Evolutionary conservation across 139 green algal genomes (phyloP), one percentile per base, ranked within the genome.

Genomic region (Nannochloris sp.): DNA sequence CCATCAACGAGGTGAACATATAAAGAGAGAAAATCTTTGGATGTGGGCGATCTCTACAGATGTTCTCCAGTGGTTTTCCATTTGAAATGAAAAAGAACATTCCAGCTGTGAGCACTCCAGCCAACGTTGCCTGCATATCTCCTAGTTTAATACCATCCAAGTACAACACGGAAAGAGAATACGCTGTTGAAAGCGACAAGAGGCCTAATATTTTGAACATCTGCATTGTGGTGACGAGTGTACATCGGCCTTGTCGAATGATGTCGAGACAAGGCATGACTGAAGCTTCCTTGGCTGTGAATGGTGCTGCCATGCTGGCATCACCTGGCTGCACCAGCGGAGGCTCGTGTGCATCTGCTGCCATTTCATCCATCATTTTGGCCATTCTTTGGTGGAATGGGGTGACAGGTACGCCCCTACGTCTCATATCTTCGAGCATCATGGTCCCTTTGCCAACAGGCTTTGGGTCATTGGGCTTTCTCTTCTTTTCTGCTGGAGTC

Each of bases 141-240:
- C 81, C 83, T 21, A 95, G 75, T 81, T 95, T 95, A 31, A 94
- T 85, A 18, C 87, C 87, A 44, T 94, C 75, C 16, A 98, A 73
- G 75, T 95, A 96, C 75, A 96, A 82, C 51, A 98, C 92, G 7
- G 64, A 85, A 11, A 98, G 76, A 12, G 83, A 78, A 76, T 96
- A 98, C 23, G 93, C 93, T 7, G 80, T 92, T 55, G 78, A 86
- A 2, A 98, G 86, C 78, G 87, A 97, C 64, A 96, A 83, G 54
- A 98, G 81, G 12, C 93, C 93, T 71, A 98, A 80, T 74, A 98
- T 97, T 80, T 98, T 98, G 81, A 98, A 98, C 93, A 98, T 98
- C 86, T 98, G 89, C 18, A 73, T 49, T 10, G 87, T 95, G 7
- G 87, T 91, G n/a, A 96, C 88, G 53, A 97, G 75, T 19, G 90